Evolutionary conservation across 1,284 basidiomycete species (phyloP).

Genomic region (Leccinum proliferum): DNA sequence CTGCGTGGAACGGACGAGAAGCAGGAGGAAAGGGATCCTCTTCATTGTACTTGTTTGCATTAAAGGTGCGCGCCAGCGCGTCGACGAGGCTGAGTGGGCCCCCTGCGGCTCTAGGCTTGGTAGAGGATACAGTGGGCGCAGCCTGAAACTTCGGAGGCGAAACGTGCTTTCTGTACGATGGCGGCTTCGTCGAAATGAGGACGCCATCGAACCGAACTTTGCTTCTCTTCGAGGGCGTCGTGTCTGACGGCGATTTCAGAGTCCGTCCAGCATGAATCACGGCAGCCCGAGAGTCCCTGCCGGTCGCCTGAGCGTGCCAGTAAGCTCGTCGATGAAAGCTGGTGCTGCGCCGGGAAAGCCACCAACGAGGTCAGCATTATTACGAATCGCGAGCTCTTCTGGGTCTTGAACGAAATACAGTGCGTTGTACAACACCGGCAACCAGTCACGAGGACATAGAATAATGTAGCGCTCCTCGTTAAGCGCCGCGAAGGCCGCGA

Average conservation of each 20-base stretch:
- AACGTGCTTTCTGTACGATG: neutral
- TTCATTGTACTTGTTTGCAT: slow-evolving; percentile 20
- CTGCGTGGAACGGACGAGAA: neutral
- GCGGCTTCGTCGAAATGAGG: slow-evolving; percentile 15
- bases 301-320: neutral
- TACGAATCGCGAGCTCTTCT: slow-evolving; percentile 85
- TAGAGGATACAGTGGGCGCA: neutral
- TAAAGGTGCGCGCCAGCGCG: slow-evolving; percentile 22
- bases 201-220: slow-evolving; percentile 19
- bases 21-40: neutral
- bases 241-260: neutral
- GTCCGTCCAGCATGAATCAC: neutral
- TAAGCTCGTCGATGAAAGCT: too few relatives aligned
- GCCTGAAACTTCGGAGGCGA: neutral
- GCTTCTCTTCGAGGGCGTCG: slow-evolving; percentile 7
- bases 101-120: neutral
- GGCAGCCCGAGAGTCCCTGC: neutral
- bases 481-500: slow-evolving; percentile 72
- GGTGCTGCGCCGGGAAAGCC: too few relatives aligned
- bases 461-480: slow-evolving; percentile 57
- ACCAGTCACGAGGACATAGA: slow-evolving; percentile 66
- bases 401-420: slow-evolving; percentile 88
- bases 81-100: slow-evolving; percentile 18
- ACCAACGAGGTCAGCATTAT: too few relatives aligned
- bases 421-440: slow-evolving; percentile 81